Evolutionary conservation across 1,139 yeast genomes (phyloP).

Genomic region (Pichia sp.): DNA sequence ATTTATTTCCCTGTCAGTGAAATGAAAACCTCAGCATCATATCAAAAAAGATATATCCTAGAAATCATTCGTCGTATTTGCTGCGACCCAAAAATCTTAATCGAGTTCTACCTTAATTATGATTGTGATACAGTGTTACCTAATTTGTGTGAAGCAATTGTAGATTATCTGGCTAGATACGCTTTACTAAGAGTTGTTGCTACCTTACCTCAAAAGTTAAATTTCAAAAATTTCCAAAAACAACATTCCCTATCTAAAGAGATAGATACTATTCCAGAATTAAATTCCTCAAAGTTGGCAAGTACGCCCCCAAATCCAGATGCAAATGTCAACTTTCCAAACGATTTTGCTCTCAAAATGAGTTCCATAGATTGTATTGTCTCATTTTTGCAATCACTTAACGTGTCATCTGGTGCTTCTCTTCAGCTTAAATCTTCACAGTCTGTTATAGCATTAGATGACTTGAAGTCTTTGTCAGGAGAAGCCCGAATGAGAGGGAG

Average conservation of each 20-base stretch:
- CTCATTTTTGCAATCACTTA: constrained; percentile 73
- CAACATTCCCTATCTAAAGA: constrained; percentile 71
- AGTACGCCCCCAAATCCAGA: constrained; percentile 64
- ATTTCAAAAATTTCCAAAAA: constrained; percentile 58
- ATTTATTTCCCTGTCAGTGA: constrained; percentile 93
- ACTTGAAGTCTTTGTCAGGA: constrained; percentile 11
- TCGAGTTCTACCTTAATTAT: constrained; percentile 89
- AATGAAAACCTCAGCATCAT: constrained; percentile 84
- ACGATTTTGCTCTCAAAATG: constrained; percentile 81
- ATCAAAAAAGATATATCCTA: constrained; percentile 84
- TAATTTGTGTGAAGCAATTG: constrained; percentile 76
- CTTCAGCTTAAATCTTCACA: constrained; percentile 6
- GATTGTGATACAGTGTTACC: constrained; percentile 88
- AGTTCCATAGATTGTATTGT: constrained; percentile 76
- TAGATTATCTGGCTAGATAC: constrained; percentile 71
- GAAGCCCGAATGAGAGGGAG: constrained; percentile 19
- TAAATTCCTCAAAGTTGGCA: constrained; percentile 62
- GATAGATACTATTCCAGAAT: constrained; percentile 64
- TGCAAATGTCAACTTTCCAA: constrained; percentile 51
- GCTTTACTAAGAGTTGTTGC: constrained; percentile 71
- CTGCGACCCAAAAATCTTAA: constrained; percentile 82
- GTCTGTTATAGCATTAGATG: constrained; percentile 7
- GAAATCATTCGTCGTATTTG: constrained; percentile 75
- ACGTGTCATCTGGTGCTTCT: constrained; percentile 75
- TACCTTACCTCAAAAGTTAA: constrained; percentile 54